Evolutionary conservation across 78 protist species (phyloP), one percentile per base, ranked within the genome.

Genomic region (Protostelium mycophagum): DNA sequence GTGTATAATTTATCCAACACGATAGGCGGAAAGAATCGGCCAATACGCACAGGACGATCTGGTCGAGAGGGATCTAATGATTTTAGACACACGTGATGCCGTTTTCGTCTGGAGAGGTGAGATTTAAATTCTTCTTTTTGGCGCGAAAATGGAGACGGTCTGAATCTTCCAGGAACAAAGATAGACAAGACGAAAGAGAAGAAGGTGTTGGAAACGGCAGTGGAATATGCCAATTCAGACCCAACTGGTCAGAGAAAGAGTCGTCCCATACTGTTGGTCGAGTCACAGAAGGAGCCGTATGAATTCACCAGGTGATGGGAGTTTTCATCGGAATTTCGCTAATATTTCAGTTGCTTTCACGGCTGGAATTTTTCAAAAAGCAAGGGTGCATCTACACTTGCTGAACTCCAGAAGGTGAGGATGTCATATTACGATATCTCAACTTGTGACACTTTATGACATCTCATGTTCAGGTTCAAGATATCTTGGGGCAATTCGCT

Each of bases 61-160:
- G 5, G n/a, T 29, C 37, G 63, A 29, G 35, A 36, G 37, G 5
- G 35, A 35, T 28, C 31, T 86, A 39, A 36, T 37, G 88, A 28
- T 86, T 28, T 28, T 86, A 9, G 88, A 86, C 9, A 36, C 88
- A 34, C 23, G 1, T 35, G 28, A 25, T 28, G 28, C 31, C 1
- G 88, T 86, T 25, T n/a, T 86, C 37, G 63, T 86, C 31, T 86
- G 88, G 88, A 28, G 28, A 28, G 88, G 88, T n/a, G n/a, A n/a
- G n/a, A n/a, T n/a, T n/a, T n/a, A n/a, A n/a, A n/a, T n/a, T n/a
- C n/a, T n/a, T n/a, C n/a, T n/a, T n/a, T n/a, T n/a, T n/a, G n/a
- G n/a, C n/a, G n/a, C n/a, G n/a, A n/a, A n/a, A n/a, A n/a, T n/a
- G n/a, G n/a, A n/a, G n/a, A n/a, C n/a, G n/a, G n/a, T n/a, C n/a